Percentiles rank a stretch among this genome's conserved stretches.
phyloP scores from a whole-genome alignment of 139 green algal species.

The Micractinium conductrix region DNA sequence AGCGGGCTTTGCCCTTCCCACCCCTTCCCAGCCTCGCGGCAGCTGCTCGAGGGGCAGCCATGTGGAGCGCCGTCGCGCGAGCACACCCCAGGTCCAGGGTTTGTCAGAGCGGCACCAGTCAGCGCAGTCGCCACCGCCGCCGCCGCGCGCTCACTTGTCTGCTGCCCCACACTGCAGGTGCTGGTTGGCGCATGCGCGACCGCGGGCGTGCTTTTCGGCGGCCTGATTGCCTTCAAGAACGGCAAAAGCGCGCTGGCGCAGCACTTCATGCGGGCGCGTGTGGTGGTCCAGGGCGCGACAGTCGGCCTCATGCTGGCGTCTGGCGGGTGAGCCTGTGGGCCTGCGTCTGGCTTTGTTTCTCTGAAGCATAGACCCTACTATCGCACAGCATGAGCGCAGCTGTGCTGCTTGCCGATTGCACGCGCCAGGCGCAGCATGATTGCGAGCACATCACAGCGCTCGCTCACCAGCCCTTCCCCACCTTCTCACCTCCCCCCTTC shows the following conservation, averaged over 20 bases:
- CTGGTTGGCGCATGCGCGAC: constrained; percentile 1
- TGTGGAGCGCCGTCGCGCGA: neutral
- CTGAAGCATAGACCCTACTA: no score
- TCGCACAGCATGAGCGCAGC: no score
- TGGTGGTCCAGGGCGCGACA: constrained; percentile 39
- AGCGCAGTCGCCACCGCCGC: neutral
- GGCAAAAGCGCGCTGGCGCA: constrained; percentile 42
- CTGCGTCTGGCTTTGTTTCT: neutral
- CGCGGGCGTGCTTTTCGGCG: constrained; percentile 29
- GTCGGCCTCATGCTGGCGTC: constrained; percentile 45
- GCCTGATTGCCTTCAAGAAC: constrained; percentile 47
- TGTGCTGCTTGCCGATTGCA: no score
- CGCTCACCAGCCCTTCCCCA: neutral
- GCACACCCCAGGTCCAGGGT: neutral
- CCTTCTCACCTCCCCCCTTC: neutral
- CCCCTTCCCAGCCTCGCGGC: neutral
- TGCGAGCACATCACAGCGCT: no score
- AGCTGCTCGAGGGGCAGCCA: neutral
- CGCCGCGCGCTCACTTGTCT: neutral
- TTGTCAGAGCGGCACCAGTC: neutral
- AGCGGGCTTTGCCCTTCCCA: neutral
- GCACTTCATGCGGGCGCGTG: constrained; percentile 45
- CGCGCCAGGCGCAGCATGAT: no score
- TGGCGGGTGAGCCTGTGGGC: neutral
- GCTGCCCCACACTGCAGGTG: neutral